Base-by-base conservation (phyloP, 2,329 filamentous ascomycete species). In the Xylariaceae sp. region DNA sequence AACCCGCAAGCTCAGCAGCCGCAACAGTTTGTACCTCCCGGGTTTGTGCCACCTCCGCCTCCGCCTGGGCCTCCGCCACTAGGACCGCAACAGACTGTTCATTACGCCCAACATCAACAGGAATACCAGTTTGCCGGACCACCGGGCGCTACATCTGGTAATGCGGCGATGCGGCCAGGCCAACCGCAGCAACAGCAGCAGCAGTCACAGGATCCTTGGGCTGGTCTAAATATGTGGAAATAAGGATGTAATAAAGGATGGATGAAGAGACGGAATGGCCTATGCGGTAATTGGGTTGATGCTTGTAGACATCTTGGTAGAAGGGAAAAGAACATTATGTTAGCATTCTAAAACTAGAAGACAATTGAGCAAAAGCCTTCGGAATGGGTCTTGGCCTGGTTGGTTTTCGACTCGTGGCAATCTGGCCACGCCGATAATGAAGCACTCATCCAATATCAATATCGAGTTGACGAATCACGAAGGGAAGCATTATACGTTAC, bases 31-130 rank as follows among this genome's bases (percentile, higher is more conserved):
- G 77, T 82, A 35, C 81, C 83, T 11, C 76, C 77, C 0, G 83
- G 83, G 2, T 86, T 85, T 62, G 81, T 87, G 44, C 84, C 83
- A 3, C 85, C 85, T 2, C 84, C 85, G 5, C 85, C 84, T 1
- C 84, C 84, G 1, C 85, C 84, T 0, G 84, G 83, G 0, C 84
- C 84, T 3, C 84, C 84, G 6, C 84, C 84, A 1, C 68, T 86
- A 65, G 83, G 83, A 3, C 82, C 82, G 37, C 83, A 86, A 69
- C 84, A 86, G 71, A 86, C 82, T 8, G 80, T 84, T 34, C 81
- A 85, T 64, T 82, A 84, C 64, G 60, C 71, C 35, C 71, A 72
- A 50, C 72, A 71, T 57, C 65, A 71, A 49, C 66, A 70, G 50
- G 65, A 72, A 52, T 73, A 67, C 54, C 71, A 62, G 61, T 64